Evolutionary conservation across 805 yeast genomes (phyloP), one percentile per base, ranked within the genome.

Genomic region (Hyphopichia homilentoma): DNA sequence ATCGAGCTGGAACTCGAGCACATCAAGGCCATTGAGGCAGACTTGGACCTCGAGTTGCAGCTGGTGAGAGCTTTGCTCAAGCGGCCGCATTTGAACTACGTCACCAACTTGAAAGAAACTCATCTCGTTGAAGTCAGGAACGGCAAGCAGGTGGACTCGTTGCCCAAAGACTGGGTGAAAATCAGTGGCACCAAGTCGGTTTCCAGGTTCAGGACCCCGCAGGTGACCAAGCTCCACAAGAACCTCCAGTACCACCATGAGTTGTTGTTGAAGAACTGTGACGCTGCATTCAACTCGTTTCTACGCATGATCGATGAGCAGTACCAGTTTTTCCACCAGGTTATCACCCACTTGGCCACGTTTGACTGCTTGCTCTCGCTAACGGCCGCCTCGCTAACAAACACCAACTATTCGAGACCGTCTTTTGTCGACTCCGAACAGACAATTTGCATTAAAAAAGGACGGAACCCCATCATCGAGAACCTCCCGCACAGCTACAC

Each of bases 141-240:
- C 40, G 65, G 63, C 1, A 57, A 72, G 8, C 74, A 74, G 27
- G 64, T 72, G 2, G 74, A 73, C 26, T 55, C 60, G 1, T 56
- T 89, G 2, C 97, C 97, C 0, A 45, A 61, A 2, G 77, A 75
- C 32, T 90, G 96, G 96, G 59, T 81, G 8, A 82, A 85, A 44
- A 73, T 84, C 17, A 82, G 75, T 45, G 82, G 82, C 6, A 73
- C 94, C 29, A 65, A 77, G 39, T 54, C 77, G 2, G 79, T 86
- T 1, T 74, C 87, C 2, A 61, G 97, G 36, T 89, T 77, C 54
- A 64, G 88, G 37, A 68, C 95, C 0, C 85, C 95, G 0, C 59
- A 55, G 19, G 69, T 79, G 1, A 44, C 64, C 2, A 57, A 61
- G 11, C 57, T 84, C 17, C 68, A 79, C 29, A 76, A 77, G 33